phyloP scores from a whole-genome alignment of 2,329 filamentous ascomycete species.

The Trichoderma semiorbis region DNA sequence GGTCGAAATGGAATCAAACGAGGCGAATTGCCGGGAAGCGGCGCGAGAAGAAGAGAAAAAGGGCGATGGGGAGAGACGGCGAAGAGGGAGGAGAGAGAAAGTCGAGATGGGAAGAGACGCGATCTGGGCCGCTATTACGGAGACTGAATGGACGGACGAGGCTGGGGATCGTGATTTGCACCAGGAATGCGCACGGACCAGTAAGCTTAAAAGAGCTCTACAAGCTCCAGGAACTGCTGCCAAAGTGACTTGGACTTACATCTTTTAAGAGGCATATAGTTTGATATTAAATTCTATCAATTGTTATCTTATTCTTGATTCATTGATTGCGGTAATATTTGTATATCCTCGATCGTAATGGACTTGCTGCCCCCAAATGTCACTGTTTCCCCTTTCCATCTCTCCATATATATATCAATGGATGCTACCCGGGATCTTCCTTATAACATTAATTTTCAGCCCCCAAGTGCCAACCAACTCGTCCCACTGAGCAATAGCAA shows the following conservation, averaged over 20 bases:
- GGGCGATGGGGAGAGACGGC: not conserved
- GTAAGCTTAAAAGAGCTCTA: not conserved
- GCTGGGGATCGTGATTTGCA: not conserved
- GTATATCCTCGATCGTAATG: not conserved
- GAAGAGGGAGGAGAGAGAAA: not conserved
- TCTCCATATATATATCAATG: not conserved
- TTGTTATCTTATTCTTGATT: not conserved
- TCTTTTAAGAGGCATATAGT: not conserved
- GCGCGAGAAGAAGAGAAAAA: not conserved
- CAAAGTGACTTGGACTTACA: not conserved
- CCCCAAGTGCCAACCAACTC: not conserved
- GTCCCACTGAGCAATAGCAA: not conserved
- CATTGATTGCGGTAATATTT: not conserved
- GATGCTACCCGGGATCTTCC: not conserved
- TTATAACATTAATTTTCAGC: not conserved
- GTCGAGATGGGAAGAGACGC: not conserved
- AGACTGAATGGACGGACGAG: not conserved
- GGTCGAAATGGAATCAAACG: not conserved
- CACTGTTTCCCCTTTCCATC: not conserved
- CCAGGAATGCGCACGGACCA: conserved; percentile 7
- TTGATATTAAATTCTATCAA: not conserved
- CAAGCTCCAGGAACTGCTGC: not conserved
- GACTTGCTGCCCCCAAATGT: not conserved
- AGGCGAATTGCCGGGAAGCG: not conserved
- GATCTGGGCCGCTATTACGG: conserved; percentile 16